Conservation (phyloP, 768 basidiomycete species). For the Lyophyllum decastes region DNA sequence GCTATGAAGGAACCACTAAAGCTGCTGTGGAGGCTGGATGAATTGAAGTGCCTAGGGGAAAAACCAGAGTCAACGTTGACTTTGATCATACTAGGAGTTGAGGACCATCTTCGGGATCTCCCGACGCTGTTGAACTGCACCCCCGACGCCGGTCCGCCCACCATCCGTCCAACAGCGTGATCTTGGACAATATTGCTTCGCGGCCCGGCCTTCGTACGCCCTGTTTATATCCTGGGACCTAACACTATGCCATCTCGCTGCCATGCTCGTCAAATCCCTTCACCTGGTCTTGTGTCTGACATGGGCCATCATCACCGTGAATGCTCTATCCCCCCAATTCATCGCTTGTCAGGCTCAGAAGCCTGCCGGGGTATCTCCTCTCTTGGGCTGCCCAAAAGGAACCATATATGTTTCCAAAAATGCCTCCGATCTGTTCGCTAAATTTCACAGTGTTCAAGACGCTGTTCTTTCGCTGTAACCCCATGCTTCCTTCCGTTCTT, state of each 20-base stretch:
- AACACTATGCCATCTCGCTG: not conserved
- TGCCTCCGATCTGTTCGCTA: slow-evolving; percentile 40
- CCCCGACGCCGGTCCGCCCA: not conserved
- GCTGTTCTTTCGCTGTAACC: slow-evolving; percentile 58
- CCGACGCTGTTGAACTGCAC: not conserved
- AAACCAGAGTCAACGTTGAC: too few species aligned
- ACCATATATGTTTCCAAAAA: slow-evolving; percentile 60
- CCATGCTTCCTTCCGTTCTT: not conserved
- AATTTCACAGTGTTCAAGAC: slow-evolving; percentile 52
- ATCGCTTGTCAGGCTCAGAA: slow-evolving; percentile 55
- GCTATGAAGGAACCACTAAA: too few species aligned
- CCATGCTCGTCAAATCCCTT: not conserved
- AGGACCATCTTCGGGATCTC: not conserved
- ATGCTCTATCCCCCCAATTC: slow-evolving; percentile 47
- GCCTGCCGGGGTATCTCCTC: slow-evolving; percentile 37
- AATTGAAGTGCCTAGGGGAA: too few species aligned
- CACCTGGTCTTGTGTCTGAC: not conserved
- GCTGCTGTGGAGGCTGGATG: too few species aligned
- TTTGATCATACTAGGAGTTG: too few species aligned
- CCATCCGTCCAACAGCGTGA: not conserved
- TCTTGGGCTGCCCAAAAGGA: slow-evolving; percentile 54
- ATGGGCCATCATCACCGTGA: not conserved
- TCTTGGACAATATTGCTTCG: not conserved
- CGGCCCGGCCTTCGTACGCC: not conserved
- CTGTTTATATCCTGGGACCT: not conserved